A percentile compares a stretch with the other conserved stretches of the same genome.
phyloP scores from a whole-genome alignment of 169 alveolate species.

The Perkinsus chesapeaki region DNA sequence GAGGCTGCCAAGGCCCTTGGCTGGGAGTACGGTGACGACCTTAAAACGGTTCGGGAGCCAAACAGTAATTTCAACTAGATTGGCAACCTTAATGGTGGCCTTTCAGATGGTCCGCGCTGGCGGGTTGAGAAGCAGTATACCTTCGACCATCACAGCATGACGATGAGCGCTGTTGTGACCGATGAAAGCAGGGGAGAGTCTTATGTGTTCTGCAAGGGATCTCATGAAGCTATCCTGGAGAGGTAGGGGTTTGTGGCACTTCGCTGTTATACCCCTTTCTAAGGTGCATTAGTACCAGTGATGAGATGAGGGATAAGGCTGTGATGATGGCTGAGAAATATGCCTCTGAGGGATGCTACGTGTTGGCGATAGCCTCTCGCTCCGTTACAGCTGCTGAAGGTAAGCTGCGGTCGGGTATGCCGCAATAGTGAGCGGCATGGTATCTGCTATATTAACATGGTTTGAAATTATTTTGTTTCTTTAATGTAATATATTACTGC shows the following conservation, averaged over 20 bases:
- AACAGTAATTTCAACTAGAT: not conserved
- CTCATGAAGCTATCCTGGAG: not conserved
- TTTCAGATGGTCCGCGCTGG: not conserved
- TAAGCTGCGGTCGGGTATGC: not conserved
- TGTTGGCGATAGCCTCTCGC: not conserved
- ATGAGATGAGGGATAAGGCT: not conserved
- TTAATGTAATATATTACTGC: too few relatives aligned
- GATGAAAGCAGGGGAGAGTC: not conserved
- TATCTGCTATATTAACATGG: too few relatives aligned
- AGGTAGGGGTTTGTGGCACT: not conserved
- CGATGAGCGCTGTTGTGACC: not conserved
- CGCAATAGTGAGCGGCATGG: not conserved
- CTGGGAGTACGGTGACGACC: not conserved
- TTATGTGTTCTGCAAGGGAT: not conserved
- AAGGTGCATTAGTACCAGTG: not conserved
- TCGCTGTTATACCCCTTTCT: not conserved
- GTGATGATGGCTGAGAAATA: not conserved
- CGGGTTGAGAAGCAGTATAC: not conserved
- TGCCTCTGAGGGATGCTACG: not conserved
- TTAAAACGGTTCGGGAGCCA: not conserved
- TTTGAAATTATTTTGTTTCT: too few relatives aligned
- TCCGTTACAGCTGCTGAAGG: not conserved
- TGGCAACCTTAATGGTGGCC: not conserved
- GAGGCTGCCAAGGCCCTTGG: not conserved
- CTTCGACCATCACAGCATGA: slow-evolving; percentile 1